Percentiles rank a stretch among this genome's conserved stretches.
phyloP scores from a whole-genome alignment of 164 flowering plant species.

The Hamamelis virginiana region DNA sequence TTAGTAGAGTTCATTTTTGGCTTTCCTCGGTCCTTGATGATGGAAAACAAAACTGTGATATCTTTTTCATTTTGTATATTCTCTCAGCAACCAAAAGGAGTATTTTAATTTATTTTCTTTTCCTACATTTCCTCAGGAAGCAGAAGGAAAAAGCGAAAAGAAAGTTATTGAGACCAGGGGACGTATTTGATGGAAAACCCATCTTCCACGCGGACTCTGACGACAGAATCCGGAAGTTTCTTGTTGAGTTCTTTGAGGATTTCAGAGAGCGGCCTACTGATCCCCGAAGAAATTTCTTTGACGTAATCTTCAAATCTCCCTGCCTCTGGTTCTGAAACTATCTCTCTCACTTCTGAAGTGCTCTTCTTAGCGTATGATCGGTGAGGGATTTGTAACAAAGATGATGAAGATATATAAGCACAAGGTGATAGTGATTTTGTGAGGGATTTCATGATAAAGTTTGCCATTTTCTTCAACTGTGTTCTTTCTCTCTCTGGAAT shows the following conservation, averaged over 20 bases:
- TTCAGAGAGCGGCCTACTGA: conserved; percentile 74
- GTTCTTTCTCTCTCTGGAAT: no score
- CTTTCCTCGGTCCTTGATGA: no score
- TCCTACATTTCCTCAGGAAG: neutral
- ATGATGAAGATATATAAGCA: neutral
- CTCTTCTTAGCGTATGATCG: conserved; percentile 1
- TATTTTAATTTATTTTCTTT: neutral
- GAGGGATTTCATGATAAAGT: no score
- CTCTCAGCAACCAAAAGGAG: neutral
- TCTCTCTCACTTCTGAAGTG: neutral
- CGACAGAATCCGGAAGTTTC: conserved; percentile 70
- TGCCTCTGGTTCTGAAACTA: neutral
- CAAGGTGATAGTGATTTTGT: no score
- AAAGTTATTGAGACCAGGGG: conserved; percentile 55
- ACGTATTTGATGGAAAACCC: conserved; percentile 68
- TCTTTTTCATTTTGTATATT: no score
- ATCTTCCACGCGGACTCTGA: conserved; percentile 54
- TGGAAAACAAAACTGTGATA: no score
- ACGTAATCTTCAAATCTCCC: conserved; percentile 8
- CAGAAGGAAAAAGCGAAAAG: neutral
- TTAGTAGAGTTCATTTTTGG: no score
- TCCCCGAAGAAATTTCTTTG: conserved; percentile 49
- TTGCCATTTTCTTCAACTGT: no score
- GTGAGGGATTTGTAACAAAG: neutral
- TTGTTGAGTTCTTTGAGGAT: conserved; percentile 76